Percentiles rank a stretch among this genome's conserved stretches.
phyloP scores from a whole-genome alignment of 768 basidiomycete species.

The Tubosaeta brunneosetosa region DNA sequence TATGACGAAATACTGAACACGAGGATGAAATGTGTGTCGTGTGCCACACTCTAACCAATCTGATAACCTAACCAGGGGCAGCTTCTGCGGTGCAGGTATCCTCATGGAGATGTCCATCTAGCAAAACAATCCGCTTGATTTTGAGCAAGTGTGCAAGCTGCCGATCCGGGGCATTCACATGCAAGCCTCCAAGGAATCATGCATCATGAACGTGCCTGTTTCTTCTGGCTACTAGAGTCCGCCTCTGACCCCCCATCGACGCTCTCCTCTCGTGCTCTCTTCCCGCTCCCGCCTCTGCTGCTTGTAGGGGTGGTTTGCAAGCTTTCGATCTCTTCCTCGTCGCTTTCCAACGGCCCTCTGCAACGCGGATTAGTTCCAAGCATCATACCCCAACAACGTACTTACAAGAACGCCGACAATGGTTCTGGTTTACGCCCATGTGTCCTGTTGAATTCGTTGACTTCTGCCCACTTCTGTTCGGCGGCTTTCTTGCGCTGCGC shows the following conservation, averaged over 20 bases:
- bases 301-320: conserved; percentile 22
- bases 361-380: background rate
- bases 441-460: conserved; percentile 9
- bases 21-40: conserved; percentile 60
- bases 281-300: conserved; percentile 13
- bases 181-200: conserved; percentile 5
- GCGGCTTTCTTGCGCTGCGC: conserved; percentile 15
- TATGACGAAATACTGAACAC: conserved; percentile 41
- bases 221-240: conserved; percentile 1
- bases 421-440: conserved; percentile 13
- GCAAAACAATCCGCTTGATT: background rate
- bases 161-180: background rate
- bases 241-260: conserved; percentile 1
- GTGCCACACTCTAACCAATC: background rate
- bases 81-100: background rate
- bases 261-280: conserved; percentile 12
- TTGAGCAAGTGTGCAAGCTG: background rate
- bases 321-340: conserved; percentile 24
- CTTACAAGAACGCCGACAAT: conserved; percentile 23
- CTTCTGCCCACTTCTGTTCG: conserved; percentile 18
- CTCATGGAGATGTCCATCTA: background rate
- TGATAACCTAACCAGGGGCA: background rate
- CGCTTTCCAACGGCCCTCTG: conserved; percentile 16
- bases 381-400: background rate
- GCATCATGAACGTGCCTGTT: conserved; percentile 15